phyloP scores from a whole-genome alignment of 83 land plant genomes.

The Picea engelmannii region DNA sequence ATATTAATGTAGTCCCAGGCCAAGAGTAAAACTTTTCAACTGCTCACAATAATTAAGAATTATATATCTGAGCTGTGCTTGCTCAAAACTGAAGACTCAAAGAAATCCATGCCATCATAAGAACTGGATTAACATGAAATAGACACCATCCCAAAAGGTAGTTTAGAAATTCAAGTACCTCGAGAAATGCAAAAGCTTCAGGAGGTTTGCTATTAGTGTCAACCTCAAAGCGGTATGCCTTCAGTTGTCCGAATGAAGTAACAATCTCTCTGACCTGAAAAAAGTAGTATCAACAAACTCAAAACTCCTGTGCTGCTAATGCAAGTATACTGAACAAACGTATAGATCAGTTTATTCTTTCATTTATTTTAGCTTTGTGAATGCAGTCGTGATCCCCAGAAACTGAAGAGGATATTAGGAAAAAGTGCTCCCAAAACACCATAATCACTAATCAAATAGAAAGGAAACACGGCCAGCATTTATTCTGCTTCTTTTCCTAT shows the following conservation, averaged over 20 bases:
- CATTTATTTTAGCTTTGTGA: background rate
- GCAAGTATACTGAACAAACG: background rate
- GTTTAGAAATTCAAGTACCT: constrained; percentile 47
- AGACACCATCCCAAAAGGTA: background rate
- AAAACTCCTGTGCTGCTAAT: background rate
- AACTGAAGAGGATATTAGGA: background rate
- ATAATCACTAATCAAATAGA: too few relatives aligned
- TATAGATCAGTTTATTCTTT: background rate
- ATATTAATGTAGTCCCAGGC: background rate
- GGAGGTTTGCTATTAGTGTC: constrained; percentile 31
- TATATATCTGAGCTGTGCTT: background rate
- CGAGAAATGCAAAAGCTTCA: constrained; percentile 71
- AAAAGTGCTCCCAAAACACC: background rate
- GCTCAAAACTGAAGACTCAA: background rate
- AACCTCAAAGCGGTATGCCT: constrained; percentile 71
- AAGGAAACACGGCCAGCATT: too few relatives aligned
- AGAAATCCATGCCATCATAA: background rate
- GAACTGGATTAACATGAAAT: constrained; percentile 6
- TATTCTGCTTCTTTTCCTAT: background rate
- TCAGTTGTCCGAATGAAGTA: constrained; percentile 82
- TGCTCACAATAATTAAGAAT: background rate
- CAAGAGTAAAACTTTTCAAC: background rate
- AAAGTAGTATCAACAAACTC: constrained; percentile 10
- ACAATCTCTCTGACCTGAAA: constrained; percentile 83
- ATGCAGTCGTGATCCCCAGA: background rate